Base-by-base conservation (phyloP, 768 basidiomycete genomes). In the Tremella yokohamensis region DNA sequence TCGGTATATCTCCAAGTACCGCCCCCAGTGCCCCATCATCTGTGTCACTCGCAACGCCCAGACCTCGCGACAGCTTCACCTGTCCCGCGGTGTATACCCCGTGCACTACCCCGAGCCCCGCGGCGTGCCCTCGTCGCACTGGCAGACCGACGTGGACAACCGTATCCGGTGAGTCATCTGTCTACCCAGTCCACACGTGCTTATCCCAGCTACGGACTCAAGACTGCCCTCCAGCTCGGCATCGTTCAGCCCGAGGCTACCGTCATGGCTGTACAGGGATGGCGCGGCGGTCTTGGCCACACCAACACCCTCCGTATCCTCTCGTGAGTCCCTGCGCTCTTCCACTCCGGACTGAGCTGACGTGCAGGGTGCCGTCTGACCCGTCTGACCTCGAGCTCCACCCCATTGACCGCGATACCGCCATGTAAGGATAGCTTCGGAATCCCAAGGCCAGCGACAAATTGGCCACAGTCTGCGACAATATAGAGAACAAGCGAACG, bases 71-170 rank as follows among this genome's bases (percentile, higher is more conserved):
- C 94, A 98, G 79, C 88, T 93, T 70, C 96, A 98, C 80, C 81
- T 99, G 67, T 88, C 96, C 81, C 86, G 96, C 66, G 94, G 90
- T 59, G 89, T 88, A 79, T 99, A 98, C 78, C 94, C 94, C 22
- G 90, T 94, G 83, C 89, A 86, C 86, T 98, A 96, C 82, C 81
- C 86, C 40, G 92, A 94, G 80, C 88, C 91, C n/a, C 84, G 93
- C 49, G 91, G 92, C 49, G 83, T 93, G 62, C 84, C 84, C 58
- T 82, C 83, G 45, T 84, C 88, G 74, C 91, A 94, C 78, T 99
- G 96, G 96, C 96, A 99, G 81, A 90, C 84, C 40, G 96, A 99
- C 78, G 94, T 78, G 53, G 77, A 78, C 75, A 78, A 78, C 75
- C 63, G 77, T 55, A 77, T 78, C 73, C 54, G 75, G 72, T 93